Conservation (phyloP, 2,329 filamentous ascomycete species). For the Cercospora sp. region DNA sequence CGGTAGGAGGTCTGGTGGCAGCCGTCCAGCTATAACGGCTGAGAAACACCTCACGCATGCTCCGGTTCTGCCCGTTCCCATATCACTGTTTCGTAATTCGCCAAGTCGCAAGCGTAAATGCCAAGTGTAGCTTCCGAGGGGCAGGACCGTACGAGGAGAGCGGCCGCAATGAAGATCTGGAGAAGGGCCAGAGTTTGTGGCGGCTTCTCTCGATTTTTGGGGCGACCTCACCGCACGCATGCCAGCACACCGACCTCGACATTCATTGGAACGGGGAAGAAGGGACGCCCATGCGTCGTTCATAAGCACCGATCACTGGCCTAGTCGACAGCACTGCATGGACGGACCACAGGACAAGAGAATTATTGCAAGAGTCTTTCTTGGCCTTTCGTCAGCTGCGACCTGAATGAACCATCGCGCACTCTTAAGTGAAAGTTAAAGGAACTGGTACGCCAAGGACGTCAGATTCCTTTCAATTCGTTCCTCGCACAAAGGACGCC, state of each 20-base stretch:
- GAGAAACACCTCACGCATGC: neutral
- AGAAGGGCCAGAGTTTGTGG: neutral
- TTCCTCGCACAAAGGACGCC: neutral
- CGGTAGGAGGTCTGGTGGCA: neutral
- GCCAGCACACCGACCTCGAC: neutral
- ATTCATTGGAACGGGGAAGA: conserved; percentile 1
- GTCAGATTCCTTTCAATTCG: neutral
- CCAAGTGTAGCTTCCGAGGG: conserved; percentile 7
- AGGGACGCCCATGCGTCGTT: neutral
- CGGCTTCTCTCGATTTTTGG: neutral
- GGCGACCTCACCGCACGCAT: neutral
- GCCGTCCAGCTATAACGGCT: neutral
- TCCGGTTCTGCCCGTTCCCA: conserved; percentile 3
- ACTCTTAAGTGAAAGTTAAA: neutral
- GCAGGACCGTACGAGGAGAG: neutral
- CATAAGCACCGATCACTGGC: neutral
- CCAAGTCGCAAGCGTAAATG: conserved; percentile 7
- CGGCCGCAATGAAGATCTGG: conserved; percentile 4
- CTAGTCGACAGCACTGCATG: conserved; percentile 1
- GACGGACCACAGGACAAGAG: neutral
- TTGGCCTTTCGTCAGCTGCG: neutral
- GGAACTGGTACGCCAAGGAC: conserved; percentile 1
- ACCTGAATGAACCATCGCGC: conserved; percentile 2
- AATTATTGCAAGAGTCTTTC: neutral
- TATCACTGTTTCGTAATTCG: conserved; percentile 5